phyloP scores from a whole-genome alignment of 129 eudicot genomes.

The Chrysanthemum makinoi region DNA sequence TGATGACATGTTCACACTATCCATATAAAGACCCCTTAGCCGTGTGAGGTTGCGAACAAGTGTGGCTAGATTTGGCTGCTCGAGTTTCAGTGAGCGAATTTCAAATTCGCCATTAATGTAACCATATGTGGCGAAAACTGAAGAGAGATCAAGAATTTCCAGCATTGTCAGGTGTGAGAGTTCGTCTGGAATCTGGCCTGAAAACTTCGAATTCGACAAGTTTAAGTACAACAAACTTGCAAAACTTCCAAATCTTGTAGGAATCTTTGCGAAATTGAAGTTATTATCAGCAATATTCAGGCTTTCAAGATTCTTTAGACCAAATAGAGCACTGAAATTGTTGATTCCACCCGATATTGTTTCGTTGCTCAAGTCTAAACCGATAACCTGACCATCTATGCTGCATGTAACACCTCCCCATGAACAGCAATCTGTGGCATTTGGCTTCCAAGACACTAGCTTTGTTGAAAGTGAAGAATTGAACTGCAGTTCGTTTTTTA shows the following conservation, averaged over 20 bases:
- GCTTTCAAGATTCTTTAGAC: no score
- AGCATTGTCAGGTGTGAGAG: slow-evolving; percentile 43
- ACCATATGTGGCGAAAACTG: no score
- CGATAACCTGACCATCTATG: no score
- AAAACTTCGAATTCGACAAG: slow-evolving; percentile 47
- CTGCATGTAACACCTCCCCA: slow-evolving; percentile 11
- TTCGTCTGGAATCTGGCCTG: slow-evolving; percentile 47
- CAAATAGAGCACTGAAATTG: no score
- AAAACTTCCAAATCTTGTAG: slow-evolving; percentile 30
- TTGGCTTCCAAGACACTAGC: slow-evolving; percentile 17
- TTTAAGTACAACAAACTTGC: slow-evolving; percentile 47
- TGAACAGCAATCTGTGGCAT: neutral
- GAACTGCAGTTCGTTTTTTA: slow-evolving; percentile 29
- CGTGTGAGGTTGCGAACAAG: slow-evolving; percentile 19
- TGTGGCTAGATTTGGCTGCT: neutral
- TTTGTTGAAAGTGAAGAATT: slow-evolving; percentile 25
- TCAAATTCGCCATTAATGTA: no score
- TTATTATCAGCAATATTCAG: no score
- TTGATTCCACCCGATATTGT: no score
- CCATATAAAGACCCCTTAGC: slow-evolving; percentile 50
- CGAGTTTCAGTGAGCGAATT: slow-evolving; percentile 10
- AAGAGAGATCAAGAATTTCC: slow-evolving; percentile 56
- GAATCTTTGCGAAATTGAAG: neutral
- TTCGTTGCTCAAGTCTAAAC: no score
- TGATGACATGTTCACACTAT: slow-evolving; percentile 44